A percentile compares a stretch with the other conserved stretches of the same genome.
Evolutionary conservation across 768 basidiomycete genomes (phyloP).

Genomic region (Tricholomella constricta): DNA sequence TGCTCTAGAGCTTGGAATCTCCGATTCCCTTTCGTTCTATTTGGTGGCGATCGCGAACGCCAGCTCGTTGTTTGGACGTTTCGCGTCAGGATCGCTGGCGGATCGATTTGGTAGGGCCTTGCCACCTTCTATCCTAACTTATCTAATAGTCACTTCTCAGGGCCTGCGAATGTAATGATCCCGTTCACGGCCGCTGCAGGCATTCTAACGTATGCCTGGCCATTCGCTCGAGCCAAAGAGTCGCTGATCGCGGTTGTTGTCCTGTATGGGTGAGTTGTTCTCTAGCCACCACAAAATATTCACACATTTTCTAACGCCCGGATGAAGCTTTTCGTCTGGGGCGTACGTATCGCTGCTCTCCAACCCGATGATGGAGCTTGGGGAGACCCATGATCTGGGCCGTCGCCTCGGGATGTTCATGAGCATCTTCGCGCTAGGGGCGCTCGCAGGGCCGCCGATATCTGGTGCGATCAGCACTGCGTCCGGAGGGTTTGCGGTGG

Average conservation of each 20-base stretch:
- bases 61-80: slow-evolving; percentile 62
- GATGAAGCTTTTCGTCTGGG: slow-evolving; percentile 57
- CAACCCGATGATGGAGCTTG: slow-evolving; percentile 63
- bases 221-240: slow-evolving; percentile 48
- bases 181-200: slow-evolving; percentile 61
- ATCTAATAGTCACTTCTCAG: slow-evolving; percentile 31
- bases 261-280: slow-evolving; percentile 56
- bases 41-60: slow-evolving; percentile 70
- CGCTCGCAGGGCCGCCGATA: slow-evolving; percentile 70
- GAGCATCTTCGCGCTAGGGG: slow-evolving; percentile 61
- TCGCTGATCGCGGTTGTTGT: slow-evolving; percentile 55
- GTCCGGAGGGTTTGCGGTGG: slow-evolving; percentile 53
- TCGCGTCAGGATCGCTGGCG: slow-evolving; percentile 51
- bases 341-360: slow-evolving; percentile 58
- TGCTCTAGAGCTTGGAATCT: slow-evolving; percentile 51
- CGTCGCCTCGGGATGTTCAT: slow-evolving; percentile 66
- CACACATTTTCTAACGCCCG: neutral
- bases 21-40: slow-evolving; percentile 58
- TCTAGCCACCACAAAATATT: neutral
- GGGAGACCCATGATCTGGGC: slow-evolving; percentile 61
- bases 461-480: slow-evolving; percentile 65
- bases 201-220: slow-evolving; percentile 70
- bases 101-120: slow-evolving; percentile 52
- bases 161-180: slow-evolving; percentile 68
- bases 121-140: neutral